Percentiles rank a stretch among this genome's conserved stretches.
Conservation (phyloP, 495 filamentous ascomycete genomes). For the Poronia punctata region DNA sequence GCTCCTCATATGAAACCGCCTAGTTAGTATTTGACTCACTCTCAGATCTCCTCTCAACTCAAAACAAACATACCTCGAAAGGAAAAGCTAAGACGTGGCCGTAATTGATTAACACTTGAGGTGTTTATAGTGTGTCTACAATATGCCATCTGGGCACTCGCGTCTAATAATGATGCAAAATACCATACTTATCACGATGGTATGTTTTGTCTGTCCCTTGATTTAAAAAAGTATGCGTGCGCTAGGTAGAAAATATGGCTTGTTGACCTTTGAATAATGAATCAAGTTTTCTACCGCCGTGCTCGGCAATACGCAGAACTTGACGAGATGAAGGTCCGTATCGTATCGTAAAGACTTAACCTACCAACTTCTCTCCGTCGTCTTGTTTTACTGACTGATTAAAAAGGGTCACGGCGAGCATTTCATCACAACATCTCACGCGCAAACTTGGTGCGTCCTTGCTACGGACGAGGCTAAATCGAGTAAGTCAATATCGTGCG, state of each 20-base stretch:
- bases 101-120: no score
- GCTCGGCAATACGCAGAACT: constrained; percentile 42
- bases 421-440: constrained; percentile 39
- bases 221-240: no score
- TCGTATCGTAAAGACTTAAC: no score
- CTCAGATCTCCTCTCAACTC: no score
- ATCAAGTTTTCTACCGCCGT: constrained; percentile 34
- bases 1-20: constrained; percentile 40
- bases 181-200: constrained; percentile 33
- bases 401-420: constrained; percentile 36
- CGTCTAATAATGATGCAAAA: constrained; percentile 29
- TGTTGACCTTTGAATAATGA: background rate
- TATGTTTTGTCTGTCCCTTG: constrained; percentile 1
- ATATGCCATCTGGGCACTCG: constrained; percentile 42
- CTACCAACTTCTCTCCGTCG: no score
- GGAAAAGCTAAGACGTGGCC: no score
- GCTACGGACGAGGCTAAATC: constrained; percentile 36
- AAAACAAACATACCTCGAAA: no score
- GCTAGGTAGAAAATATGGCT: no score
- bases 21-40: no score
- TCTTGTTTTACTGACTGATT: constrained; percentile 6
- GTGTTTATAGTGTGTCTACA: constrained; percentile 46
- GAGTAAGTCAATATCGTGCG: constrained; percentile 4
- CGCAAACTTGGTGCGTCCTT: constrained; percentile 40
- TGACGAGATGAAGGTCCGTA: constrained; percentile 40